phyloP scores from a whole-genome alignment of 768 basidiomycete genomes.

The Peribolospora baueri region DNA sequence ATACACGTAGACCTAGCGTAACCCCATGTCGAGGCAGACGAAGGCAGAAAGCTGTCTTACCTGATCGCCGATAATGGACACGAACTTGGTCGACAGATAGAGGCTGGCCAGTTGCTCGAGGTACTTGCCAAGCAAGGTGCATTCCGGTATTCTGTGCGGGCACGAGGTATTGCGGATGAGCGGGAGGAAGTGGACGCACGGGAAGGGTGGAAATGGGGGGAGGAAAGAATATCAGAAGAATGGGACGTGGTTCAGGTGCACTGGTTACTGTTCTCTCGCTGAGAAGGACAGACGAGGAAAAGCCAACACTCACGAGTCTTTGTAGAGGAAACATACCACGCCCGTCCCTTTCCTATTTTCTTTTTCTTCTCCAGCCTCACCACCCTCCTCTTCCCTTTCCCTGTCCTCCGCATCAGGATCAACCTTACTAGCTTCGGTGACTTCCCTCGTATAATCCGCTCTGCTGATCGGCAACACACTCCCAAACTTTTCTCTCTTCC shows the following conservation, averaged over 20 bases:
- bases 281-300: background rate
- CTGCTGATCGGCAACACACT: constrained; percentile 64
- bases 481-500: constrained; percentile 45
- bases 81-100: constrained; percentile 80
- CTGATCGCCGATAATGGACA: constrained; percentile 71
- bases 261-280: background rate
- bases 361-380: constrained; percentile 10
- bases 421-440: constrained; percentile 69
- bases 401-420: constrained; percentile 29
- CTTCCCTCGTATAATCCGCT: constrained; percentile 82
- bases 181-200: background rate
- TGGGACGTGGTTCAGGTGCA: too few relatives aligned
- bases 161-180: background rate
- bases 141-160: constrained; percentile 41
- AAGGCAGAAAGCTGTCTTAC: constrained; percentile 26
- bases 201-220: too few relatives aligned
- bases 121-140: constrained; percentile 47
- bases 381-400: constrained; percentile 29
- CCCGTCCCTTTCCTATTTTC: constrained; percentile 38
- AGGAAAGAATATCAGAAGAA: too few relatives aligned
- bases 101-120: constrained; percentile 47
- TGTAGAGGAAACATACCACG: constrained; percentile 82
- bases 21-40: too few relatives aligned
- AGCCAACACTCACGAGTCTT: constrained; percentile 51
- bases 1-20: too few relatives aligned